Evolutionary conservation across 176 grass and related monocot genomes (phyloP), one percentile per base, ranked within the genome.

Genomic region (Oropetium thomaeum): DNA sequence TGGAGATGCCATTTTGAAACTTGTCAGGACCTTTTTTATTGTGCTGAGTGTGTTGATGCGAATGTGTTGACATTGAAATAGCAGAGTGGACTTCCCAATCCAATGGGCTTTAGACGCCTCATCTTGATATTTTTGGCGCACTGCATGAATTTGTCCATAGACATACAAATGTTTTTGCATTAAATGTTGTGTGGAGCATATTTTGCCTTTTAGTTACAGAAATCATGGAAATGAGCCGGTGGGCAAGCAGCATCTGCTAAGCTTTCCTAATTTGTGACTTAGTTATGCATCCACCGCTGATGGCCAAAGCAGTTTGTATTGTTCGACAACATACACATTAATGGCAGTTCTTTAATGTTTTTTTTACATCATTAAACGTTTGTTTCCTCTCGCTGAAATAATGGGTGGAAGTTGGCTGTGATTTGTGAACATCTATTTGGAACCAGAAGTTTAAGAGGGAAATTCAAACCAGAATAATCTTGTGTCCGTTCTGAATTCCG

Each of bases 311-410:
- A 27, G 12, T 69, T 69, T 17, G 5, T 42, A 22, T 10, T 55
- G 28, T 70, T 55, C 2, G 58, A 65, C 23, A 26, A 29, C 19
- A 12, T 64, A 32, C 11, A 22, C 62, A 23, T 34, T 17, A 29
- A 25, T 25, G 31, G 19, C 14, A 43, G 34, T 5, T 26, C 1
- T 5, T 20, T 25, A n/a, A n/a, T n/a, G n/a, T 40, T 15, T 7
- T 19, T 71, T 41, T 1, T 25, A 58, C 52, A 57, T 58, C 31
- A 45, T 30, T 15, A 11, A 47, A 45, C 55, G 13, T 12, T 55
- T 80, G 20, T 62, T 43, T 60, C 7, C 37, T 76, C 76, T 65
- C 28, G 23, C 23, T 48, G 49, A 71, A 23, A 9, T 47, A 59
- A 37, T 67, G 10, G 0, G 42, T 62, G 44, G 8, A 22, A 62